phyloP scores from a whole-genome alignment of 192 early-diverging fungal genomes.

The Coemansia sp. region DNA sequence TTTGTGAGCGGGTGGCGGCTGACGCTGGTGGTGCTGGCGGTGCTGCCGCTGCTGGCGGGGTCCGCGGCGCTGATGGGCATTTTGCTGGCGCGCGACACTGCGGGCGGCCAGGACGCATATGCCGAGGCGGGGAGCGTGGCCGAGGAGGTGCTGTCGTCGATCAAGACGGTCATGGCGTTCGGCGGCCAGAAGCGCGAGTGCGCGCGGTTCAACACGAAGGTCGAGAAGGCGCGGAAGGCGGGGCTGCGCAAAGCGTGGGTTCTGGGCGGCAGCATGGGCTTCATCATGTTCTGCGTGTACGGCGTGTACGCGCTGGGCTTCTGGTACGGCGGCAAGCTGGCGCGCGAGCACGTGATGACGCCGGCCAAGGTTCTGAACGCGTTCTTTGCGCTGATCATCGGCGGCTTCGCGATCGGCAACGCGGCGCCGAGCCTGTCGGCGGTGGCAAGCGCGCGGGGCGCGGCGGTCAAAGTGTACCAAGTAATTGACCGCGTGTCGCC shows the following conservation, averaged over 20 bases:
- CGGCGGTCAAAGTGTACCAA: constrained; percentile 75
- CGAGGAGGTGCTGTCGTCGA: constrained; percentile 76
- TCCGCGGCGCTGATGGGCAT: constrained; percentile 59
- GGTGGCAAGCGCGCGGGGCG: constrained; percentile 75
- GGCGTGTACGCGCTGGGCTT: constrained; percentile 75
- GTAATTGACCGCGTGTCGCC: constrained; percentile 79
- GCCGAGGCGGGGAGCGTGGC: constrained; percentile 83
- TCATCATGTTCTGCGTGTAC: constrained; percentile 76
- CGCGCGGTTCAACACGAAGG: constrained; percentile 58
- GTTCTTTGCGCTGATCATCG: constrained; percentile 89
- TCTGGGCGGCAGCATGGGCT: constrained; percentile 66
- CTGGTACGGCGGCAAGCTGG: constrained; percentile 75
- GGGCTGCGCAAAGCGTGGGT: constrained; percentile 65
- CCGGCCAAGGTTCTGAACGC: constrained; percentile 68
- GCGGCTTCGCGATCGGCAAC: constrained; percentile 70
- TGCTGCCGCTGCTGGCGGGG: constrained; percentile 69
- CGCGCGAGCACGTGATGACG: constrained; percentile 51
- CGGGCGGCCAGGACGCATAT: constrained; percentile 65
- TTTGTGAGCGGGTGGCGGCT: constrained; percentile 80
- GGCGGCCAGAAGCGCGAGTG: constrained; percentile 70
- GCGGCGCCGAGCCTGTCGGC: constrained; percentile 71
- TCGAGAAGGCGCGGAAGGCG: constrained; percentile 59
- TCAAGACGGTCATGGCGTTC: constrained; percentile 89
- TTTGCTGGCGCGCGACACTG: constrained; percentile 46
- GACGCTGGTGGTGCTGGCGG: constrained; percentile 76